Evolutionary conservation across 106 monocot species (phyloP).

Genomic region (Vanilla planifolia): DNA sequence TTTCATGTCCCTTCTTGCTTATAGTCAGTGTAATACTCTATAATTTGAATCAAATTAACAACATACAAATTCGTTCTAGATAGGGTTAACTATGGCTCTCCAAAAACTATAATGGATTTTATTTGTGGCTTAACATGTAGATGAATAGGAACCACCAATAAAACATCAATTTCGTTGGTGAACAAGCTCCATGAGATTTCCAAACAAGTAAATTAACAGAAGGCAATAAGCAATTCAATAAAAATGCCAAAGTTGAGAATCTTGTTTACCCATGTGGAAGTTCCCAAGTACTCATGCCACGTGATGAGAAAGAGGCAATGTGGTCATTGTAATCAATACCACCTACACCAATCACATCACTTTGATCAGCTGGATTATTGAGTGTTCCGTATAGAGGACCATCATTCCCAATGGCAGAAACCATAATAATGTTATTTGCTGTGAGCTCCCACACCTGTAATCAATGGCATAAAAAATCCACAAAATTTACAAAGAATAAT

Average conservation of each 20-base stretch:
- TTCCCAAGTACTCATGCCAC: conserved; percentile 99
- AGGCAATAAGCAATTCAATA: not conserved
- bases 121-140: too few relatives aligned
- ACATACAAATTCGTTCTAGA: too few relatives aligned
- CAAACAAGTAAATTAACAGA: too few relatives aligned
- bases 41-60: too few relatives aligned
- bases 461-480: conserved; percentile 8
- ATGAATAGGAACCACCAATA: too few relatives aligned
- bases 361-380: conserved; percentile 98
- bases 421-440: conserved; percentile 99
- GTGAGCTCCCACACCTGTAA: conserved; percentile 97
- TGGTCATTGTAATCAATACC: conserved; percentile 95
- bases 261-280: conserved; percentile 86
- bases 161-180: too few relatives aligned
- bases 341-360: conserved; percentile 99
- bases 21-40: too few relatives aligned
- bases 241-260: not conserved
- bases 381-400: conserved; percentile 97
- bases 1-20: too few relatives aligned
- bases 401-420: conserved; percentile 99
- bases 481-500: too few relatives aligned
- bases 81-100: too few relatives aligned
- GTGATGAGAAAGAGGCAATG: conserved; percentile 98
- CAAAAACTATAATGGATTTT: too few relatives aligned
- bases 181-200: too few relatives aligned